A percentile compares a stretch with the other conserved stretches of the same genome.
Conservation (phyloP, 768 basidiomycete genomes). For the Boletellus sp. region DNA sequence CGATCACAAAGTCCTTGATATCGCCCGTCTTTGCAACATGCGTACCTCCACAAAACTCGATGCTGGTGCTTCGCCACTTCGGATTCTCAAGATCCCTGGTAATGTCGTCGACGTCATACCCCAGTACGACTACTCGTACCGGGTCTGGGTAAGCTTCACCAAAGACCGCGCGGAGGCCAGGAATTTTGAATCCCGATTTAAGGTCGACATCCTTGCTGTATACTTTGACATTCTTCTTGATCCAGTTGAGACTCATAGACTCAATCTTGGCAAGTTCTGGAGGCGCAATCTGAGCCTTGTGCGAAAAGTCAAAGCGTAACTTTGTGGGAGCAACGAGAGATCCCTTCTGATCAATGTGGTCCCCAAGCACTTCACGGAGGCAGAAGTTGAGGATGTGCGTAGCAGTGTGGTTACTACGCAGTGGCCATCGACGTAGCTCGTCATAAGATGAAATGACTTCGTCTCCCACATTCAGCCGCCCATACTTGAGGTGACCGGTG, state of each 20-base stretch:
- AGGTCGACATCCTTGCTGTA: conserved; percentile 84
- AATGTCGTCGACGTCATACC: conserved; percentile 85
- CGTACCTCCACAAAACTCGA: conserved; percentile 99
- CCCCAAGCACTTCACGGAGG: conserved; percentile 90
- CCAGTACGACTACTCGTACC: conserved; percentile 90
- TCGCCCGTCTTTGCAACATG: conserved; percentile 96
- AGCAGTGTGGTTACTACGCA: conserved; percentile 97
- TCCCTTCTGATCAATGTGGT: conserved; percentile 97
- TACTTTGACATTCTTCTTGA: conserved; percentile 83
- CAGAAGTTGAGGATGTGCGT: conserved; percentile 97
- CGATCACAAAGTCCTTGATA: conserved; percentile 94
- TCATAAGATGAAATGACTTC: conserved; percentile 89
- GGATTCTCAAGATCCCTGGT: conserved; percentile 79
- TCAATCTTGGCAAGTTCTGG: conserved; percentile 83
- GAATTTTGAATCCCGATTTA: conserved; percentile 74
- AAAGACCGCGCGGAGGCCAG: conserved; percentile 95
- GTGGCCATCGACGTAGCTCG: conserved; percentile 92
- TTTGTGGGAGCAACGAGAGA: conserved; percentile 95
- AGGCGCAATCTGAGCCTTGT: conserved; percentile 81
- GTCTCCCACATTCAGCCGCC: conserved; percentile 71
- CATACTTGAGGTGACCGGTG: conserved; percentile 87
- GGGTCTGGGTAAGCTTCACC: conserved; percentile 98
- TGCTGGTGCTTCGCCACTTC: conserved; percentile 86
- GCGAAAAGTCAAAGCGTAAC: conserved; percentile 97
- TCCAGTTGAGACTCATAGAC: conserved; percentile 81